A percentile compares a stretch with the other conserved stretches of the same genome.
Evolutionary conservation across 1,284 basidiomycete genomes (phyloP).

Genomic region (Earliella scabrosa): DNA sequence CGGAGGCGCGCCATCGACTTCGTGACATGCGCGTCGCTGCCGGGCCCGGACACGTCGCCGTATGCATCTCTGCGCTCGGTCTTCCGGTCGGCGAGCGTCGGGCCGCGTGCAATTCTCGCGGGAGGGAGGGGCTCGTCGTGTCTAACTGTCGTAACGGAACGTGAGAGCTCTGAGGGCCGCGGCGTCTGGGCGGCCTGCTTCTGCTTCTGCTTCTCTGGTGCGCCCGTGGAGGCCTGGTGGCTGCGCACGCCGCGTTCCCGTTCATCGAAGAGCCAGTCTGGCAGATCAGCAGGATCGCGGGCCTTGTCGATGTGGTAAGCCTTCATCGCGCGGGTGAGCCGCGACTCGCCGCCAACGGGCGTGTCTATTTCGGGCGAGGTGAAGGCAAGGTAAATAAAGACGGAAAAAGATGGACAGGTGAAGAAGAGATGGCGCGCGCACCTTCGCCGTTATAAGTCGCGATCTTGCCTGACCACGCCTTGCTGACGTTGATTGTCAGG

Average conservation of each 20-base stretch:
- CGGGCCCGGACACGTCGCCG: slow-evolving; percentile 2
- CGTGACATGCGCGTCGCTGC: slow-evolving; percentile 27
- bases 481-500: slow-evolving; percentile 60
- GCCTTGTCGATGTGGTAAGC: slow-evolving; percentile 69
- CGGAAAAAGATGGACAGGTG: neutral
- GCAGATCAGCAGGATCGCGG: slow-evolving; percentile 59
- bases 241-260: slow-evolving; percentile 47
- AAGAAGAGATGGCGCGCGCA: slow-evolving; percentile 29
- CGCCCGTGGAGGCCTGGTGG: neutral
- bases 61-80: slow-evolving; percentile 1
- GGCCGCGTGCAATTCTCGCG: slow-evolving; percentile 12
- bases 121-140: slow-evolving; percentile 6
- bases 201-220: neutral
- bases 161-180: slow-evolving; percentile 4
- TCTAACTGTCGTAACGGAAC: slow-evolving; percentile 10
- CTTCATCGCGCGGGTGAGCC: slow-evolving; percentile 67
- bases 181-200: neutral
- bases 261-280: slow-evolving; percentile 68
- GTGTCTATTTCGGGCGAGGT: slow-evolving; percentile 43
- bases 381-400: slow-evolving; percentile 6
- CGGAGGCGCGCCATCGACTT: slow-evolving; percentile 53
- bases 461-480: slow-evolving; percentile 57
- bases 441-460: slow-evolving; percentile 53
- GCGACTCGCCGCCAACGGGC: slow-evolving; percentile 61
- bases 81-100: slow-evolving; percentile 18